These are phyloP conservation scores for Cystofilobasidium macerans DNA, from an alignment of 768 basidiomycete species.

Conservation along the genomic window DNA sequence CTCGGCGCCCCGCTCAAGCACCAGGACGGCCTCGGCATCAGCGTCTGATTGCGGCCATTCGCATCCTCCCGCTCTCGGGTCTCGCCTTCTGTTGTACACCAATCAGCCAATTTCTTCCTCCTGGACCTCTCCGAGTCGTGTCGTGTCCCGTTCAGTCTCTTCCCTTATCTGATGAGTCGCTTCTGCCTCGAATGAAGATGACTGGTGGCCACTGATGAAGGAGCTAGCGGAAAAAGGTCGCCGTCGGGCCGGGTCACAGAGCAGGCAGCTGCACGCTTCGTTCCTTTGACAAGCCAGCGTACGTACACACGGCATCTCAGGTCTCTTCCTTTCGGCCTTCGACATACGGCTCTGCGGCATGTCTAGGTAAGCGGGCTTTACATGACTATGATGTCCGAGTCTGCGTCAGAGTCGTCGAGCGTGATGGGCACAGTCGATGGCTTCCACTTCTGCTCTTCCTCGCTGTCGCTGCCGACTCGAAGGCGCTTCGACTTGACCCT, in stretches of 20 bases:
- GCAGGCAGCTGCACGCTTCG: too few species aligned
- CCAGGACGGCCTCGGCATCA: constrained; percentile 2
- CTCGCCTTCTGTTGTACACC: not conserved
- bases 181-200: too few species aligned
- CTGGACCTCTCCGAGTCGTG: not conserved
- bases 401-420: not conserved
- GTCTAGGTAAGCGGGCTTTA: too few species aligned
- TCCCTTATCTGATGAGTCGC: too few species aligned
- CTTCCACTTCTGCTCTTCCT: not conserved
- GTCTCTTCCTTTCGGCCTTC: too few species aligned
- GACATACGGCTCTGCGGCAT: too few species aligned
- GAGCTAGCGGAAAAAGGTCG: too few species aligned
- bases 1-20: not conserved
- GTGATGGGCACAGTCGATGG: not conserved
- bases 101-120: not conserved
- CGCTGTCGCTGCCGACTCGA: not conserved
- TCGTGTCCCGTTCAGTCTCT: too few species aligned
- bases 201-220: too few species aligned
- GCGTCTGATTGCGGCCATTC: not conserved
- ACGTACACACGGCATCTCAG: too few species aligned
- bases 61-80: not conserved
- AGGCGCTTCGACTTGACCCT: not conserved
- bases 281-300: too few species aligned
- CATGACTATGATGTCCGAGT: not conserved
- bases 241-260: too few species aligned